Evolutionary conservation across 140 eudicot species (phyloP).

Genomic region (Stevia rebaudiana): DNA sequence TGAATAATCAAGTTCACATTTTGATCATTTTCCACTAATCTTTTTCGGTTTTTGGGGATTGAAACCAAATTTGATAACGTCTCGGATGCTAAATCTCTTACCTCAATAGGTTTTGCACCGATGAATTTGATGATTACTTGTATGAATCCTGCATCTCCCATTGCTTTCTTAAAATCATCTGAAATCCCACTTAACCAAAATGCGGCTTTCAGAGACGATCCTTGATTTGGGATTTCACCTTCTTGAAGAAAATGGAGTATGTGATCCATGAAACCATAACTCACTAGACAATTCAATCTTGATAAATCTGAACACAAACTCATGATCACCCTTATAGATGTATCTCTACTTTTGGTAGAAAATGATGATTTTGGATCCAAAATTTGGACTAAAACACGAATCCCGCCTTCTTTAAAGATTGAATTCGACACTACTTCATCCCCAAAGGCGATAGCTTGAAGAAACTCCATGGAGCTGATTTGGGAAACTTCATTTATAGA

Average conservation of each 20-base stretch:
- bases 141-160: constrained; percentile 81
- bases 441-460: constrained; percentile 43
- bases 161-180: constrained; percentile 54
- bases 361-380: neutral
- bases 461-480: constrained; percentile 49
- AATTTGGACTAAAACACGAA: constrained; percentile 39
- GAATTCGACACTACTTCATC: constrained; percentile 40
- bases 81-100: constrained; percentile 67
- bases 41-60: constrained; percentile 55
- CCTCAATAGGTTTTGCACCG: constrained; percentile 51
- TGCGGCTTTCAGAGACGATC: constrained; percentile 55
- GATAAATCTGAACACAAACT: too few species aligned
- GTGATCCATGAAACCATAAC: too few species aligned
- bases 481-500: constrained; percentile 51
- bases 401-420: constrained; percentile 50
- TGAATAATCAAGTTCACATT: constrained; percentile 49
- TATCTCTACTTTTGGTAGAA: too few species aligned
- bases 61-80: constrained; percentile 49
- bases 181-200: constrained; percentile 70
- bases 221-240: constrained; percentile 56
- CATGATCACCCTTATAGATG: too few species aligned
- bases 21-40: constrained; percentile 55
- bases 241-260: constrained; percentile 30
- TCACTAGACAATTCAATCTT: too few species aligned
- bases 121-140: constrained; percentile 61